Percentiles rank a stretch among this genome's conserved stretches.
These are phyloP conservation scores for Ceratocystiopsis brevicomis DNA, from an alignment of 2,329 filamentous ascomycete genomes.

Conservation along the genomic window DNA sequence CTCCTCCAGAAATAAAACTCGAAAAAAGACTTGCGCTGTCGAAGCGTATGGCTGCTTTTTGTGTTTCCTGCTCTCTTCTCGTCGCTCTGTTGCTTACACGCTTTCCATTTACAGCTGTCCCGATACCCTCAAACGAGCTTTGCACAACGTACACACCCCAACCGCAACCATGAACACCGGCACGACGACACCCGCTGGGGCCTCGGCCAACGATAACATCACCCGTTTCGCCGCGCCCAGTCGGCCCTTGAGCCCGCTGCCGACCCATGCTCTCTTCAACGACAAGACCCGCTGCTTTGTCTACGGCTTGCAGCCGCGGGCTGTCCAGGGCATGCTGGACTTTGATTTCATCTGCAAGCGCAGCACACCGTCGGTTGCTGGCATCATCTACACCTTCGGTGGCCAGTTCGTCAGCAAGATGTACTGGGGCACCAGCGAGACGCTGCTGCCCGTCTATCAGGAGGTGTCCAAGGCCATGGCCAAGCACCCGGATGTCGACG, in stretches of 20 bases:
- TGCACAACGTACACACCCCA: neutral
- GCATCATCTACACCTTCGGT: slow-evolving; percentile 99
- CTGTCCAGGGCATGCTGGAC: slow-evolving; percentile 86
- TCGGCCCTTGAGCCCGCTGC: slow-evolving; percentile 74
- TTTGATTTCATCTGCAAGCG: slow-evolving; percentile 99
- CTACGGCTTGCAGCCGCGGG: slow-evolving; percentile 94
- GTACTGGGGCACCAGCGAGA: slow-evolving; percentile 99
- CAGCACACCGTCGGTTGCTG: slow-evolving; percentile 83
- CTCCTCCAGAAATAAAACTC: no score
- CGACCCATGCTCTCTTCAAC: slow-evolving; percentile 87
- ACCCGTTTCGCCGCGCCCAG: slow-evolving; percentile 86
- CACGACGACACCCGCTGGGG: slow-evolving; percentile 24
- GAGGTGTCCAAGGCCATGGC: slow-evolving; percentile 75
- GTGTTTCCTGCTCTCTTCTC: no score
- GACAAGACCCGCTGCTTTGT: slow-evolving; percentile 99
- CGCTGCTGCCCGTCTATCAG: slow-evolving; percentile 95
- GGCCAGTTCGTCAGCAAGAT: slow-evolving; percentile 99
- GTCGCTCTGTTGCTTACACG: no score
- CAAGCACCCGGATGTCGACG: slow-evolving; percentile 95
- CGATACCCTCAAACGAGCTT: no score
- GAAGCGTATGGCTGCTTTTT: no score
- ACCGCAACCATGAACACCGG: slow-evolving; percentile 33
- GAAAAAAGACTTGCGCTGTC: no score
- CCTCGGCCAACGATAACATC: slow-evolving; percentile 95
- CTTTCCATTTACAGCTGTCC: no score